Evolutionary conservation across 2,329 filamentous ascomycete species (phyloP), one percentile per base, ranked within the genome.

Genomic region (Rosellinia necatrix): DNA sequence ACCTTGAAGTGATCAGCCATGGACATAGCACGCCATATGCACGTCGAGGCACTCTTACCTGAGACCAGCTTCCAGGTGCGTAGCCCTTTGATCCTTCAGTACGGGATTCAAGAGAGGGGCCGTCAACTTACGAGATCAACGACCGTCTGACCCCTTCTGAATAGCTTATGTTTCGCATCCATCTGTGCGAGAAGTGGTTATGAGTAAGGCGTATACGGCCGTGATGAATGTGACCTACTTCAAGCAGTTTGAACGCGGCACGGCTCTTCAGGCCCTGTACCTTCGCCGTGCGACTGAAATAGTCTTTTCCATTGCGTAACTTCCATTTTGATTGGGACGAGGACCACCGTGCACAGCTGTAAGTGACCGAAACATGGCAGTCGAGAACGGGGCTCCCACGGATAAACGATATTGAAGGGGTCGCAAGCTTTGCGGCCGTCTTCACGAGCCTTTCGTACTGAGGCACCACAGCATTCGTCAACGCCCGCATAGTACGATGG

Each of bases 211-310:
- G 35, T 47, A 30, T 15, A 6, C 27, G 7, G 34, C 2, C 17
- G 13, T 22, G 32, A 27, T 12, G 35, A 8, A 25, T 9, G 17
- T 35, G 15, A 66, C 67, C 27, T 70, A 91, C 91, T 79, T 97
- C 90, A 15, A 97, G 75, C 8, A 99, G 78, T 74, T 99, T 99
- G 73, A 94, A 97, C 0, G 92, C 94, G 22, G 94, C 94, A 60
- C 94, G 85, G 66, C 91, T 96, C 74, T 93, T 97, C 55, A 97
- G 76, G 0, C 88, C 88, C 63, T 89, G 82, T 2, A 96, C 85
- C 68, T 86, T 89, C 41, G 94, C 92, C 65, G 89, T 84, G 53
- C 83, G 84, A 0, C 88, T 83, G 70, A 86, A 96, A 15, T 74
- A 75, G 75, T 99, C 94, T 35, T 75, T 81, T 34, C 78, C 78